A percentile compares a stretch with the other conserved stretches of the same genome.
Conservation (phyloP, 2,329 filamentous ascomycete species). For the Seiridium cupressi region DNA sequence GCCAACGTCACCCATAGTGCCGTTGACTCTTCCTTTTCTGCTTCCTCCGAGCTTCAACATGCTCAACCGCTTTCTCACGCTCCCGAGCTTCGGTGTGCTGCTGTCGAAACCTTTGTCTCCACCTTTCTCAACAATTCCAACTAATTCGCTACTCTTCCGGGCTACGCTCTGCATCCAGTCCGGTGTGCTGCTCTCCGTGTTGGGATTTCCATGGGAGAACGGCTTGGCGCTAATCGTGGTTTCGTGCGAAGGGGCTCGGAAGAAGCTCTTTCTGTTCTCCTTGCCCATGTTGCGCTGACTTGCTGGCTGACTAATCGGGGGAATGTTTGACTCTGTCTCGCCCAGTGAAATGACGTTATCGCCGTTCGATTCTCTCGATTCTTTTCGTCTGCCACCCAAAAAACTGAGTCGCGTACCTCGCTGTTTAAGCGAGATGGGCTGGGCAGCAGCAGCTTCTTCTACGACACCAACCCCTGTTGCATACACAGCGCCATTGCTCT, state of each 20-base stretch:
- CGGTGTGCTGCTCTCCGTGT: constrained; percentile 18
- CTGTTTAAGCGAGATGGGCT: constrained; percentile 49
- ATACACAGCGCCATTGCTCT: constrained; percentile 14
- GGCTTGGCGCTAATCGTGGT: constrained; percentile 19
- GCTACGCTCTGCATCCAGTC: constrained; percentile 19
- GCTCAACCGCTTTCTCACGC: constrained; percentile 76
- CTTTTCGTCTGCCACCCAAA: constrained; percentile 52
- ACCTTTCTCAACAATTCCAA: constrained; percentile 25
- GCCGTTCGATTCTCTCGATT: constrained; percentile 26
- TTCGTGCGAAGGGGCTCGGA: constrained; percentile 36
- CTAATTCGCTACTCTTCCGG: constrained; percentile 27
- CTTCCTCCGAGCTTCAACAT: constrained; percentile 70
- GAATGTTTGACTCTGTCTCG: constrained; percentile 18
- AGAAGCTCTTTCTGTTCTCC: constrained; percentile 42
- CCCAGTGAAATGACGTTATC: constrained; percentile 8
- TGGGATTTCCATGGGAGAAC: constrained; percentile 15
- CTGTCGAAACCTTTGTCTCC: constrained; percentile 29
- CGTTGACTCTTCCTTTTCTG: constrained; percentile 59
- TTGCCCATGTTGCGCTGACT: constrained; percentile 32
- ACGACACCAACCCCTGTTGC: constrained; percentile 29
- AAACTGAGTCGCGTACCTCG: constrained; percentile 57
- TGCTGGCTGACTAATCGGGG: constrained; percentile 21
- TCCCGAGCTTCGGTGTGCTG: constrained; percentile 50
- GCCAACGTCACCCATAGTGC: constrained; percentile 52
- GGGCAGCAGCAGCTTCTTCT: constrained; percentile 50